Evolutionary conservation across 2,329 filamentous ascomycete genomes (phyloP), one percentile per base, ranked within the genome.

Genomic region (Phoma sp.): DNA sequence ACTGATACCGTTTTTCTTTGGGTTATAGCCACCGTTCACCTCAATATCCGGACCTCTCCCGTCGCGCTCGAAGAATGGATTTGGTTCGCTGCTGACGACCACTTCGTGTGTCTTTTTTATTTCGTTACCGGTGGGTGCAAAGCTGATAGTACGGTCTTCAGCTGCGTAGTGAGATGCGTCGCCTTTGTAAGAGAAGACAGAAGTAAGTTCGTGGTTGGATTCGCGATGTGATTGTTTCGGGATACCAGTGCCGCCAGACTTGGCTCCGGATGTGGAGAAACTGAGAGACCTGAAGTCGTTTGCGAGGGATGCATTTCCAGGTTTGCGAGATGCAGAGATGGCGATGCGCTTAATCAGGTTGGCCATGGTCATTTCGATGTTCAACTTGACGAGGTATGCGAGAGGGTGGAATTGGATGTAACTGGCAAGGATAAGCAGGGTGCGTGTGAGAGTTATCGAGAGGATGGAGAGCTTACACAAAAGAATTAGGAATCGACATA

Each of bases 311-410:
- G 54, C 59, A 40, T 69, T 65, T 43, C 69, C 69, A 1, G 59
- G 64, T 43, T 63, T 65, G 36, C 67, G 63, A 3, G 68, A 68
- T 1, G 66, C 61, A 34, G 69, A 71, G 37, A 74, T 55, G 18
- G 71, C 71, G 53, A 74, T 74, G 47, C 69, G 69, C 46, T 73
- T 76, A 54, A 82, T 80, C 17, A 83, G 74, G 47, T 80, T 77
- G 54, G 81, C 80, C 76, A 83, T 80, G 46, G 76, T 78, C 75
- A 83, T 79, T 61, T 82, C 80, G 63, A 83, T 81, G 59, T 81
- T 75, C 20, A 83, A 71, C 57, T 83, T 83, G 55, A 80, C 69
- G 18, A 80, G 68, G 61, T 80, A 82, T 5, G 76, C 80, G 4
- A 83, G 69, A 0, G 81, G 81, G 50, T 81, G 78, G 59, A 81